Percentiles rank a stretch among this genome's conserved stretches.
Conservation (phyloP, 257 asterid species). For the Orobanche coerulescens region DNA sequence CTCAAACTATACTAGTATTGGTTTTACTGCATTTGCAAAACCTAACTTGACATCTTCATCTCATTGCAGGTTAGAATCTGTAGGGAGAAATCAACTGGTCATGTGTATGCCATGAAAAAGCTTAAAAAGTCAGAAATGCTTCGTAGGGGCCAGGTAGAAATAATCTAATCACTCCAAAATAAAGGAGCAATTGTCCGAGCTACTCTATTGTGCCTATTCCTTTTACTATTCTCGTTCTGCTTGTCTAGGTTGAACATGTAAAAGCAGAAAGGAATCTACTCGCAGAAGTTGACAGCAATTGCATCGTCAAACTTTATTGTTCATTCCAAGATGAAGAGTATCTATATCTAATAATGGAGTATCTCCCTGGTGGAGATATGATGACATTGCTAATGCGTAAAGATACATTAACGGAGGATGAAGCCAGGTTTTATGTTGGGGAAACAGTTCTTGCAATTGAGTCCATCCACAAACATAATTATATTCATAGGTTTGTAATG, state of each 20-base stretch:
- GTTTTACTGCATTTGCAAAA: background rate
- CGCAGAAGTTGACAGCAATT: constrained; percentile 86
- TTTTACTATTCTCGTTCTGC: constrained; percentile 1
- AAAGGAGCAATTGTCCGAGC: background rate
- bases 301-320: constrained; percentile 82
- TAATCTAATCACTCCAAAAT: background rate
- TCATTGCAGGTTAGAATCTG: constrained; percentile 61
- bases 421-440: constrained; percentile 69
- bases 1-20: background rate
- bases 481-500: constrained; percentile 56
- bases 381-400: constrained; percentile 85
- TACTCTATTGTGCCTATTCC: constrained; percentile 12
- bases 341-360: constrained; percentile 75
- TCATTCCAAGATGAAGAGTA: constrained; percentile 92
- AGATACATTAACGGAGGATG: constrained; percentile 72
- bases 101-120: constrained; percentile 83
- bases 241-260: constrained; percentile 78
- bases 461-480: constrained; percentile 75
- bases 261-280: constrained; percentile 90
- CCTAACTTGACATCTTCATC: background rate
- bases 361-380: constrained; percentile 94
- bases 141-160: constrained; percentile 75
- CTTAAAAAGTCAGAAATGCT: constrained; percentile 92
- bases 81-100: constrained; percentile 62
- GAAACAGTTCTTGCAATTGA: constrained; percentile 84